Evolutionary conservation across 371 early-diverging fungal genomes (phyloP).

Genomic region (Lichtheimia ornata): DNA sequence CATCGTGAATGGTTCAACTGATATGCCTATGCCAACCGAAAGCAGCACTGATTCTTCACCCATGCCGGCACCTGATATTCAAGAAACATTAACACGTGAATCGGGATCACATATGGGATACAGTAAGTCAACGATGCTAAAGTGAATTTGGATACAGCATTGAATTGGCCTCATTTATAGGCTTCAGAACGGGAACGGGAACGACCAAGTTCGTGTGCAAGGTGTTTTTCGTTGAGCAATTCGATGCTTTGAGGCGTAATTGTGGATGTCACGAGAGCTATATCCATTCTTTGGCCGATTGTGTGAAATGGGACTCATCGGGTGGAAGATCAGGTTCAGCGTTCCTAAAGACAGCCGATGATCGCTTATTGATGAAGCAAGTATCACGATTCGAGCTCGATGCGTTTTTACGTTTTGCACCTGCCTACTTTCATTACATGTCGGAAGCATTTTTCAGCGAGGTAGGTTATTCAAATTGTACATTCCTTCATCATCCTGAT

Average conservation of each 20-base stretch:
- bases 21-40: conserved; percentile 5
- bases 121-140: conserved; percentile 58
- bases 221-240: conserved; percentile 93
- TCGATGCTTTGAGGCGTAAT: conserved; percentile 86
- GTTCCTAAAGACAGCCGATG: conserved; percentile 91
- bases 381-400: conserved; percentile 86
- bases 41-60: conserved; percentile 49
- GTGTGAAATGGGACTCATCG: conserved; percentile 81
- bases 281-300: conserved; percentile 85
- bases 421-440: conserved; percentile 93
- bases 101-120: conserved; percentile 68
- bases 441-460: conserved; percentile 83
- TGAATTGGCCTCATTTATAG: conserved; percentile 16
- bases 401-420: conserved; percentile 91
- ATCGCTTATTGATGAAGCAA: conserved; percentile 93
- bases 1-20: background rate
- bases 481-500: background rate
- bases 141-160: background rate
- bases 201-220: conserved; percentile 82
- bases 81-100: conserved; percentile 58
- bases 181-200: conserved; percentile 80
- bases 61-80: background rate
- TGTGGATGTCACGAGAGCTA: conserved; percentile 85
- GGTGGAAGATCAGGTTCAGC: conserved; percentile 95
- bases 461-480: conserved; percentile 26